phyloP scores from a whole-genome alignment of 2,329 filamentous ascomycete species.

The Cadophora sp. region DNA sequence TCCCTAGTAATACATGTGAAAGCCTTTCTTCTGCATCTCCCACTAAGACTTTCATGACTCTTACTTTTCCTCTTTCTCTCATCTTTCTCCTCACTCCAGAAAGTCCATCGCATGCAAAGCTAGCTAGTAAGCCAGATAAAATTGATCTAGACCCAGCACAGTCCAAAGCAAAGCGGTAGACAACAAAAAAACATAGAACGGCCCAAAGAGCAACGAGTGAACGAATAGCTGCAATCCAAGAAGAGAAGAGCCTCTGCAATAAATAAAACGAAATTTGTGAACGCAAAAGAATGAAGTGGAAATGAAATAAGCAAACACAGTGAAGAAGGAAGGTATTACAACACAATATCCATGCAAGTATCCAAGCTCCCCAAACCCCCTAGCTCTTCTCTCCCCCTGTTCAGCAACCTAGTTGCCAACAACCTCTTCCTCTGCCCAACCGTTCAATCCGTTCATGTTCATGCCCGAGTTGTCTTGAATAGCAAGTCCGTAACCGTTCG shows the following conservation, averaged over 20 bases:
- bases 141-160: not conserved
- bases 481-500: conserved; percentile 62
- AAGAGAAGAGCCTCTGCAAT: conserved; percentile 15
- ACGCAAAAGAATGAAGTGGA: conserved; percentile 10
- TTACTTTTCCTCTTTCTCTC: not conserved
- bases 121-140: not conserved
- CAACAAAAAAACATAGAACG: not conserved
- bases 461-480: conserved; percentile 64
- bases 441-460: conserved; percentile 64
- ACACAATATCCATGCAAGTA: conserved; percentile 40
- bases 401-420: conserved; percentile 38
- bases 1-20: not conserved
- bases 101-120: not conserved
- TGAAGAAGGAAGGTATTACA: conserved; percentile 37
- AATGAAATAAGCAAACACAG: conserved; percentile 33
- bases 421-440: conserved; percentile 67
- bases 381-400: not conserved
- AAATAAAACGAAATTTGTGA: not conserved
- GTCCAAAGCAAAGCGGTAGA: not conserved
- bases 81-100: not conserved
- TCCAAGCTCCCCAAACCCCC: conserved; percentile 20
- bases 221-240: conserved; percentile 9
- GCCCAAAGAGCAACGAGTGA: conserved; percentile 7
- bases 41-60: not conserved
- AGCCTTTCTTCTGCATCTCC: not conserved